Evolutionary conservation across 306 rosid species (phyloP), one percentile per base, ranked within the genome.

Genomic region (Medicago arabica): DNA sequence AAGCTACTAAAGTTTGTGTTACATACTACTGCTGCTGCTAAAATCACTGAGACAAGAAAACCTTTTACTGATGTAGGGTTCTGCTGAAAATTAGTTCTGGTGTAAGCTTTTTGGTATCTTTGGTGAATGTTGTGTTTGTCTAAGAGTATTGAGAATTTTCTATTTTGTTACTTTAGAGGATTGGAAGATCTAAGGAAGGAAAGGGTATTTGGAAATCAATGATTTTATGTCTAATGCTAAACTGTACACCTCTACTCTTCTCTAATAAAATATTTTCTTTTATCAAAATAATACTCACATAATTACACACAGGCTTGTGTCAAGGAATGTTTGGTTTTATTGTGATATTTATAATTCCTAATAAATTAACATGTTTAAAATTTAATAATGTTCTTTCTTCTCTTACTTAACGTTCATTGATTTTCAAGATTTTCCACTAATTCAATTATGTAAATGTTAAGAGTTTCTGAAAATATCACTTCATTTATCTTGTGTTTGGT

Each of bases 151-250:
- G 19, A 47, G 39, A 53, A 49, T 63, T 63, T 62, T 13, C 41
- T 61, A 63, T 34, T 31, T 15, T 75, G 11, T 4, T 17, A 64
- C 9, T 34, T 75, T 36, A 63, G 61, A 34, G 43, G 47, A 59
- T 67, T 66, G 38, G 58, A 59, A 66, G 74, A 75, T 50, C 13
- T 36, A 50, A 50, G 54, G 11, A 21, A 40, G 54, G 65, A 23
- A 75, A 51, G 43, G 40, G 47, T 11, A 9, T 53, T 41, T 54
- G 49, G 59, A 21, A 67, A 67, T 58, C 15, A 16, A 53, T 51
- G 13, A 11, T 12, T 61, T 61, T 14, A 31, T 25, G 6, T 61
- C 41, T 6, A 61, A 61, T 61, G 4, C 15, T 43, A 10, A 43
- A 4, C 9, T 39, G 43, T 7, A 39, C 43, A 39, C 9, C 9